phyloP scores from a whole-genome alignment of 2,329 filamentous ascomycete genomes.

The Beauveria asiatica region DNA sequence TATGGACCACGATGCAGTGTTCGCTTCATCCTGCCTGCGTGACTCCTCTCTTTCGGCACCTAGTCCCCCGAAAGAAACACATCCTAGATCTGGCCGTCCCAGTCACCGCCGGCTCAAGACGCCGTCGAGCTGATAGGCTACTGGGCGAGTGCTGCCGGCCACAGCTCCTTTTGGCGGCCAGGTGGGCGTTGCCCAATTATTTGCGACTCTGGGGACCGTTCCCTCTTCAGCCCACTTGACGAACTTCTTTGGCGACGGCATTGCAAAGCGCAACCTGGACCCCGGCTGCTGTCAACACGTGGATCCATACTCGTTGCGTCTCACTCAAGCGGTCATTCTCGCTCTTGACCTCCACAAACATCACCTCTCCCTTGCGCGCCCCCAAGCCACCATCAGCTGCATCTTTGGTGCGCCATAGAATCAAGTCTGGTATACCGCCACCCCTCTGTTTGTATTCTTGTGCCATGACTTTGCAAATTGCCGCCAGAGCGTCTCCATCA shows the following conservation, averaged over 20 bases:
- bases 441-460: slow-evolving; percentile 87
- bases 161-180: background rate
- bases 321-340: slow-evolving; percentile 91
- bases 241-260: slow-evolving; percentile 46
- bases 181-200: background rate
- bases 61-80: background rate
- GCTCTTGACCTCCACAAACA: slow-evolving; percentile 75
- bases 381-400: slow-evolving; percentile 18
- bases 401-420: slow-evolving; percentile 61
- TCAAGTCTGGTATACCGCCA: slow-evolving; percentile 83
- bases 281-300: slow-evolving; percentile 79
- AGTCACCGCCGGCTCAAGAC: background rate
- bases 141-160: background rate
- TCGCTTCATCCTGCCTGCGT: background rate
- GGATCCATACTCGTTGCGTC: slow-evolving; percentile 93
- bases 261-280: slow-evolving; percentile 76
- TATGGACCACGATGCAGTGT: background rate
- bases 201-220: background rate
- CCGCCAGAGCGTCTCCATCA: slow-evolving; percentile 67
- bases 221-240: slow-evolving; percentile 27
- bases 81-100: background rate
- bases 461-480: slow-evolving; percentile 85
- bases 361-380: slow-evolving; percentile 45
- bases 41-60: background rate
- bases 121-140: background rate